These are phyloP conservation scores for Heliamphora exappendiculata DNA, from an alignment of 148 eudicot genomes.

Conservation along the genomic window DNA sequence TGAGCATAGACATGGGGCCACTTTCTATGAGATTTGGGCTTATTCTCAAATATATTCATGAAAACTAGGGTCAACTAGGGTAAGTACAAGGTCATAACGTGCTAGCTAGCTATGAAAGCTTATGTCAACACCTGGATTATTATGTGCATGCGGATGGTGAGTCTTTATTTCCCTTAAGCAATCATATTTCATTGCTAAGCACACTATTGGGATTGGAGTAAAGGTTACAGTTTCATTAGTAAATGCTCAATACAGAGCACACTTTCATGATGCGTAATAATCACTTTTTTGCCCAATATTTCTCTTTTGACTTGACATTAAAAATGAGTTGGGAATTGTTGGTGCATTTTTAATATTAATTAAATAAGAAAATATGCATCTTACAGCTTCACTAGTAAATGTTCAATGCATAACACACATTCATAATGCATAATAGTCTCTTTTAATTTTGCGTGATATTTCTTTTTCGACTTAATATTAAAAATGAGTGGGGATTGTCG, in stretches of 20 bases:
- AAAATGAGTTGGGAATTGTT: not conserved
- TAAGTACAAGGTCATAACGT: not conserved
- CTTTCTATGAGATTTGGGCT: slow-evolving; percentile 1
- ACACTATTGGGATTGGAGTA: not conserved
- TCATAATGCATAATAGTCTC: not conserved
- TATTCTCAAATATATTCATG: slow-evolving; percentile 5
- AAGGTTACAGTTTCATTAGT: not conserved
- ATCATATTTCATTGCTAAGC: not conserved
- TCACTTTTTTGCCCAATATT: not conserved
- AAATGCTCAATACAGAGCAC: not conserved
- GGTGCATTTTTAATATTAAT: not conserved
- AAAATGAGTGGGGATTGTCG: not conserved
- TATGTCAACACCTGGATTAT: not conserved
- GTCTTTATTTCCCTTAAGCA: not conserved
- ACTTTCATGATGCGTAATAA: not conserved
- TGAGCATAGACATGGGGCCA: not conserved
- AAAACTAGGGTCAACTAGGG: not conserved
- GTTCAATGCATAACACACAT: not conserved
- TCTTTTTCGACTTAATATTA: not conserved
- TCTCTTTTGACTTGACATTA: not conserved
- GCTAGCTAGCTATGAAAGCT: not conserved
- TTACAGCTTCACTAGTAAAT: not conserved
- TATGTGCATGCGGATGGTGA: not conserved
- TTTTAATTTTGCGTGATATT: not conserved
- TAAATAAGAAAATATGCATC: no score